Evolutionary conservation across 2,329 filamentous ascomycete genomes (phyloP).

Genomic region (Diaporthe ampelina): DNA sequence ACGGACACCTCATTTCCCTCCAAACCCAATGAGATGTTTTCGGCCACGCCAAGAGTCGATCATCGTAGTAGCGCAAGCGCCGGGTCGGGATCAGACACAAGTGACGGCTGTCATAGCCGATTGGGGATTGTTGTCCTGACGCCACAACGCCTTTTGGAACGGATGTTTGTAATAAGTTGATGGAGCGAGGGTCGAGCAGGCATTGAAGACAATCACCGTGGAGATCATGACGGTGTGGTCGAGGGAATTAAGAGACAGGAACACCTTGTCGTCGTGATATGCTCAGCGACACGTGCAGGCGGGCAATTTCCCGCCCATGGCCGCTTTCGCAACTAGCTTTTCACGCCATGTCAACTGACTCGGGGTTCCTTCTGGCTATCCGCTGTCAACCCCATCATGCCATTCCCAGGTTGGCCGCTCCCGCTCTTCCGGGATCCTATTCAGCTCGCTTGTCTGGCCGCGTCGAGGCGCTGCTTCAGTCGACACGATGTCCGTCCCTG

Average conservation of each 20-base stretch:
- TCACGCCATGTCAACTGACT: slow-evolving; percentile 28
- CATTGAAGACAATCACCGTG: background rate
- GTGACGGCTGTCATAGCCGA: slow-evolving; percentile 7
- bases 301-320: slow-evolving; percentile 12
- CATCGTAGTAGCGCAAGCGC: slow-evolving; percentile 14
- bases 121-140: background rate
- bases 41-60: slow-evolving; percentile 25
- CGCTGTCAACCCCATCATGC: background rate
- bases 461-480: background rate
- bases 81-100: slow-evolving; percentile 19
- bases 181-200: background rate
- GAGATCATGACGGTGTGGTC: background rate
- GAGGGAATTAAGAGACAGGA: background rate
- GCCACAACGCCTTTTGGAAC: background rate
- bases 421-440: background rate
- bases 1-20: slow-evolving; percentile 21
- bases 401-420: background rate
- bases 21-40: slow-evolving; percentile 21
- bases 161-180: background rate
- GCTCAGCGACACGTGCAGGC: slow-evolving; percentile 9
- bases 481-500: background rate
- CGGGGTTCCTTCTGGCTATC: background rate
- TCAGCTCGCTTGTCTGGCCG: background rate
- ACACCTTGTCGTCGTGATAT: background rate
- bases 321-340: slow-evolving; percentile 14